A percentile compares a stretch with the other conserved stretches of the same genome.
Conservation (phyloP, 139 green algal species). For the Coelastrella sp. region DNA sequence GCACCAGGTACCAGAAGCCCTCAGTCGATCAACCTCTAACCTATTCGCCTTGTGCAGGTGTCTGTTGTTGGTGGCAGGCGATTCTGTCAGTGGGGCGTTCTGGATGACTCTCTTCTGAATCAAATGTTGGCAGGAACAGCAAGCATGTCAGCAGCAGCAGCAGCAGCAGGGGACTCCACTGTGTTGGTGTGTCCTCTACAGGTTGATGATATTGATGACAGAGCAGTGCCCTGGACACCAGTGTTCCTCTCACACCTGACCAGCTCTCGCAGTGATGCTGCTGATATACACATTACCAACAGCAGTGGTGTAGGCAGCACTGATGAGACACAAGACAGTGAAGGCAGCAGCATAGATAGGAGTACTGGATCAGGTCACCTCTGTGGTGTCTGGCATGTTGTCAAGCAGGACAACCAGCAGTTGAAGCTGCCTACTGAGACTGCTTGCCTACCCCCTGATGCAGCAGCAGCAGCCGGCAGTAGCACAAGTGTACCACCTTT, state of each 20-base stretch:
- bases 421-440: not conserved
- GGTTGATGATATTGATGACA: not conserved
- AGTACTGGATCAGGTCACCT: not conserved
- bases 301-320: not conserved
- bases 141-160: not conserved
- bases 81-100: not conserved
- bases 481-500: not conserved
- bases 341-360: not conserved
- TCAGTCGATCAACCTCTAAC: no score
- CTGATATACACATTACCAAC: not conserved
- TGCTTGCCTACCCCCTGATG: no score
- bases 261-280: not conserved
- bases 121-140: slow-evolving; percentile 1
- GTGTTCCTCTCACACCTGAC: not conserved
- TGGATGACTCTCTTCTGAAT: no score
- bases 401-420: slow-evolving; percentile 1
- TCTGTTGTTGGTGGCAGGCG: slow-evolving; percentile 7
- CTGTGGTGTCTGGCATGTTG: not conserved
- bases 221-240: slow-evolving; percentile 28
- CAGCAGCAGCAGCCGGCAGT: not conserved
- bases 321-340: not conserved
- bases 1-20: not conserved
- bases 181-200: not conserved
- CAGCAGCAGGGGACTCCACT: not conserved
- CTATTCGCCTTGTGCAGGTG: no score